phyloP scores from a whole-genome alignment of 2,329 filamentous ascomycete genomes.

The Didymella glomerata region DNA sequence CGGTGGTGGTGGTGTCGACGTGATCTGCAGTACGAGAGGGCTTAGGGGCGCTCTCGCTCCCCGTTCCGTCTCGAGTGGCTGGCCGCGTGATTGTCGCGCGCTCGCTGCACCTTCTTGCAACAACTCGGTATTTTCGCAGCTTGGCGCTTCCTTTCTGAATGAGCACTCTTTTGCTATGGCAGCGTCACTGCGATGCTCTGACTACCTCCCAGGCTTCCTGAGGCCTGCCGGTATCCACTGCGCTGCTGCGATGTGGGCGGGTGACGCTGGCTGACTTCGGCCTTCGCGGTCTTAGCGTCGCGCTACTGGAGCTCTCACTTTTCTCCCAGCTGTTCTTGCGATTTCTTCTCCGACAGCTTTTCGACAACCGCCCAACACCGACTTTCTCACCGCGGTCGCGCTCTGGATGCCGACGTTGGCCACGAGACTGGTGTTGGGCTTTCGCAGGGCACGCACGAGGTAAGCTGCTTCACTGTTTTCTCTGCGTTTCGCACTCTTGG shows the following conservation, averaged over 20 bases:
- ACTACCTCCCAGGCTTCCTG: not conserved
- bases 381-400: conserved; percentile 9
- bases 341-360: conserved; percentile 21
- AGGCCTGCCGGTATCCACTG: conserved; percentile 2
- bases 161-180: not conserved
- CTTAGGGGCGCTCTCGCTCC: not conserved
- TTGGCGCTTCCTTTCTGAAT: not conserved
- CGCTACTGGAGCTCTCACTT: conserved; percentile 33
- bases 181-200: not conserved
- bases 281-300: conserved; percentile 12
- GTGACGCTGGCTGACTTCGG: conserved; percentile 11
- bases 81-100: conserved; percentile 13
- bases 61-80: conserved; percentile 2
- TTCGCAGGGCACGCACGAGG: conserved; percentile 16
- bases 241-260: conserved; percentile 1
- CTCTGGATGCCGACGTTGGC: conserved; percentile 10
- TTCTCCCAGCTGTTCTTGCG: conserved; percentile 29
- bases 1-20: conserved; percentile 24
- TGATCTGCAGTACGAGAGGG: conserved; percentile 25
- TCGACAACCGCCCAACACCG: conserved; percentile 22
- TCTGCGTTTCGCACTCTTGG: conserved; percentile 42
- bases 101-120: conserved; percentile 1
- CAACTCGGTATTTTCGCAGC: not conserved
- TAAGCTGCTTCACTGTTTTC: conserved; percentile 25
- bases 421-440: conserved; percentile 10